phyloP scores from a whole-genome alignment of 345 rosid species.

The Syzygium aromaticum region DNA sequence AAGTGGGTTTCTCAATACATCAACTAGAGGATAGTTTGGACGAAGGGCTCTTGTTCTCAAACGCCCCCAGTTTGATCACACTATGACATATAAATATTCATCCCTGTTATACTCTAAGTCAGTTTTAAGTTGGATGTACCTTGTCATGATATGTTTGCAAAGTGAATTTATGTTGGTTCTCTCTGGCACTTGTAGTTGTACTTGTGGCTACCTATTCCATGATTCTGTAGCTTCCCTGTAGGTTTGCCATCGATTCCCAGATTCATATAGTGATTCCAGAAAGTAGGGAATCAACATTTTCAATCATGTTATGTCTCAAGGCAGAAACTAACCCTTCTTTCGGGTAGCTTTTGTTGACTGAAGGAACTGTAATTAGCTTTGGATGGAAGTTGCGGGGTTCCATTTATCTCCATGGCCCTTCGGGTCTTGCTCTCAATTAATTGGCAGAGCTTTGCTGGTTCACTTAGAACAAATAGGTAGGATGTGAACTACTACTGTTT shows the following conservation, averaged over 20 bases:
- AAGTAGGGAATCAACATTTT: background rate
- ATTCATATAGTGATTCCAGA: background rate
- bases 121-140: background rate
- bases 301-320: background rate
- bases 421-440: background rate
- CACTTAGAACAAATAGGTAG: background rate
- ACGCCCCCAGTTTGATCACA: background rate
- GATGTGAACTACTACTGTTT: background rate
- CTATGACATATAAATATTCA: background rate
- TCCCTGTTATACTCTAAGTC: background rate
- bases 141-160: background rate
- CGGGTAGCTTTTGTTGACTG: background rate
- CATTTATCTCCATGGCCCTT: background rate
- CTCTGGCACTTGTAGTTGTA: background rate
- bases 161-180: background rate
- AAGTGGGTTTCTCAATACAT: conserved; percentile 82
- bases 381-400: background rate
- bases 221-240: background rate
- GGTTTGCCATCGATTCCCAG: background rate
- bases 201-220: background rate
- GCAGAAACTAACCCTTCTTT: background rate
- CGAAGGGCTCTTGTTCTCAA: background rate
- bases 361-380: background rate
- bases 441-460: background rate
- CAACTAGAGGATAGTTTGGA: conserved; percentile 25